phyloP scores from a whole-genome alignment of 305 asterid genomes.

The Fraxinus latifolia region DNA sequence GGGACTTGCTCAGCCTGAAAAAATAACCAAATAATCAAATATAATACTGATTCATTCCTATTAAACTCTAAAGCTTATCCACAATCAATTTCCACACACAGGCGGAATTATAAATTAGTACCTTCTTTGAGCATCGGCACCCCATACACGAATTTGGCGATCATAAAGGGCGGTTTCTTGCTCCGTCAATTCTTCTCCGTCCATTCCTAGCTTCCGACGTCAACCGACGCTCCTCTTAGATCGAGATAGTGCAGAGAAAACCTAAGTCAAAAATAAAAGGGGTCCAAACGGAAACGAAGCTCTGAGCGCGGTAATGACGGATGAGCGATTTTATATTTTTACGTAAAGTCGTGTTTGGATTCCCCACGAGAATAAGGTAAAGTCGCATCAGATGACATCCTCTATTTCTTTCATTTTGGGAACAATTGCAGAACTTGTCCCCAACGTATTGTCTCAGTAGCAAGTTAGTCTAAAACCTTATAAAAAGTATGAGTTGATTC shows the following conservation, averaged over 20 bases:
- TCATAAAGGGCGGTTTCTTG: slow-evolving; percentile 97
- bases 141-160: slow-evolving; percentile 99
- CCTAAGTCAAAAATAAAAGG: neutral
- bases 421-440: neutral
- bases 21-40: slow-evolving; percentile 2
- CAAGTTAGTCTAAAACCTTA: neutral
- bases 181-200: slow-evolving; percentile 82
- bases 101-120: slow-evolving; percentile 15
- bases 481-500: neutral
- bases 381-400: neutral
- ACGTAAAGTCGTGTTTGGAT: neutral
- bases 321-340: neutral
- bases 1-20: slow-evolving; percentile 83
- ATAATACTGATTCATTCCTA: neutral
- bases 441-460: neutral
- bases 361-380: neutral
- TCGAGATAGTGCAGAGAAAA: neutral
- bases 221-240: neutral
- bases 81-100: neutral
- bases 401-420: neutral
- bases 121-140: slow-evolving; percentile 98
- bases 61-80: neutral
- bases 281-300: neutral
- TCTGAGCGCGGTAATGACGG: neutral
- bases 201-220: slow-evolving; percentile 47